Percentiles rank a stretch among this genome's conserved stretches.
Conservation (phyloP, 208 protist species). For the Jaenimonas drosophilae region DNA sequence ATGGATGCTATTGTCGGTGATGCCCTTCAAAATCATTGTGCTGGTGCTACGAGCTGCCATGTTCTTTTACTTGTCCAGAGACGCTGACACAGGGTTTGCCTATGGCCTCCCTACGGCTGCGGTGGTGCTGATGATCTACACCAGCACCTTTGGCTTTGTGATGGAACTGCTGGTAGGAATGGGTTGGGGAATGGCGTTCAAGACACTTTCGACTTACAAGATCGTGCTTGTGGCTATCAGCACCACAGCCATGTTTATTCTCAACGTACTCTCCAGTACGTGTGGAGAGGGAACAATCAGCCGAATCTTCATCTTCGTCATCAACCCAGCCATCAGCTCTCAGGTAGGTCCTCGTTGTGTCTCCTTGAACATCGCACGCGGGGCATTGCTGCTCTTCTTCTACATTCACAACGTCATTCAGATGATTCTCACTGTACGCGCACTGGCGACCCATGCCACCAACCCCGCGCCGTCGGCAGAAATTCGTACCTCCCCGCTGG, state of each 20-base stretch:
- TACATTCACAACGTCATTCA: slow-evolving; percentile 11
- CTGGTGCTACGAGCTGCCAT: slow-evolving; percentile 17
- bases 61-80: slow-evolving; percentile 12
- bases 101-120: no score
- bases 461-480: no score
- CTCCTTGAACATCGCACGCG: not conserved
- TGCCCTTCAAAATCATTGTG: slow-evolving; percentile 23
- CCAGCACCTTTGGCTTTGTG: slow-evolving; percentile 18
- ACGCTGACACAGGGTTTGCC: not conserved
- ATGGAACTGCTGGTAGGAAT: slow-evolving; percentile 38
- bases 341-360: slow-evolving; percentile 1
- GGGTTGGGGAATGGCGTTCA: slow-evolving; percentile 54
- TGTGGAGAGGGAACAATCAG: not conserved
- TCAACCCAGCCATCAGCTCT: not conserved
- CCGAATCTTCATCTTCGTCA: no score
- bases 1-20: slow-evolving; percentile 25
- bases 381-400: not conserved
- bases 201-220: slow-evolving; percentile 12
- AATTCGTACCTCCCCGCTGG: no score
- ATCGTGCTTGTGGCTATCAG: slow-evolving; percentile 18
- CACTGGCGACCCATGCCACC: not conserved
- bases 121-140: no score
- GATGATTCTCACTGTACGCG: not conserved
- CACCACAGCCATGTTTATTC: slow-evolving; percentile 21
- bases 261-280: slow-evolving; percentile 9